These are phyloP conservation scores for Fusarium transvaalense DNA, from an alignment of 2,329 filamentous ascomycete species.

Conservation along the genomic window DNA sequence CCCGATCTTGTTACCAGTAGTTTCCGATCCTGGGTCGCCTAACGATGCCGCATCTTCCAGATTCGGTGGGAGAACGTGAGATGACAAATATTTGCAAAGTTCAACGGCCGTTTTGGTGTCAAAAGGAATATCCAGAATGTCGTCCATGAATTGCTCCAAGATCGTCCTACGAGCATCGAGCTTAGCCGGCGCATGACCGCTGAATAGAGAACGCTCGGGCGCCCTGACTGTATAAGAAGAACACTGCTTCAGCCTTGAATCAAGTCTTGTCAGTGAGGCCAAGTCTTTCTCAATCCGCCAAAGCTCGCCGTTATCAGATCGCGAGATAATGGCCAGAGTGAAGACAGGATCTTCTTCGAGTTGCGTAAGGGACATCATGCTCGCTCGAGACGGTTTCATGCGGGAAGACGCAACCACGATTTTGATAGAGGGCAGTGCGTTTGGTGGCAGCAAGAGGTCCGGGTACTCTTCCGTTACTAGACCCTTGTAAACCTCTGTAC, in stretches of 20 bases:
- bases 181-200: constrained; percentile 91
- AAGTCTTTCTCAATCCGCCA: constrained; percentile 97
- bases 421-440: constrained; percentile 86
- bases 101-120: constrained; percentile 81
- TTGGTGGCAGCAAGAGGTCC: constrained; percentile 85
- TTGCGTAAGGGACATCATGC: constrained; percentile 82
- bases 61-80: constrained; percentile 71
- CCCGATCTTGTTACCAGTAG: constrained; percentile 58
- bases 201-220: constrained; percentile 89
- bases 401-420: constrained; percentile 92
- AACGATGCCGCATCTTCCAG: constrained; percentile 64
- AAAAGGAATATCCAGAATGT: constrained; percentile 84
- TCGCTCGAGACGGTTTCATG: constrained; percentile 91
- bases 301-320: constrained; percentile 80
- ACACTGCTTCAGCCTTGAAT: constrained; percentile 82
- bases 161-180: constrained; percentile 87
- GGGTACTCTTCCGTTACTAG: constrained; percentile 89
- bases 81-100: constrained; percentile 89
- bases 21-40: constrained; percentile 43
- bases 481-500: constrained; percentile 76
- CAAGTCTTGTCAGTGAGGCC: constrained; percentile 81
- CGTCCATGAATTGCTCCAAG: constrained; percentile 87
- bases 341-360: constrained; percentile 95
- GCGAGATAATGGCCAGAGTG: constrained; percentile 85
- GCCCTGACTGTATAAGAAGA: constrained; percentile 79